Percentiles rank a stretch among this genome's conserved stretches.
Evolutionary conservation across 2,329 filamentous ascomycete genomes (phyloP).

Genomic region (Penicillium sclerotigenum): DNA sequence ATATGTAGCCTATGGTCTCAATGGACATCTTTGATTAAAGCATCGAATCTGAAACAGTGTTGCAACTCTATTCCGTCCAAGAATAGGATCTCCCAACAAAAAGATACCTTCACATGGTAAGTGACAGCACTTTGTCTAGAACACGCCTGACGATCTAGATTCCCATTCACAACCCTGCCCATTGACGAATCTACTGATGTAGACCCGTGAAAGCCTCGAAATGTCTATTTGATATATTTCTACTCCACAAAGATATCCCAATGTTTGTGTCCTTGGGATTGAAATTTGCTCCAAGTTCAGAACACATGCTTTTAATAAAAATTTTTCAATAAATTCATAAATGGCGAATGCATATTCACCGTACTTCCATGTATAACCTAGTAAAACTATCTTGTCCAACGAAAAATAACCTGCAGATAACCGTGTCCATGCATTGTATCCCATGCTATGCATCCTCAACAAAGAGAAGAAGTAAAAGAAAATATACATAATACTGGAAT

Average conservation of each 20-base stretch:
- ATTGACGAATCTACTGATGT: background rate
- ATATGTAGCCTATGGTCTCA: too few species aligned
- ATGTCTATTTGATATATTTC: background rate
- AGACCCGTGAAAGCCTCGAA: background rate
- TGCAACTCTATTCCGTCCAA: background rate
- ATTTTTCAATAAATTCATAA: background rate
- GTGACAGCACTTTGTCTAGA: background rate
- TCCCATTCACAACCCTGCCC: background rate
- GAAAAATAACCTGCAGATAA: background rate
- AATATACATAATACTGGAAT: background rate
- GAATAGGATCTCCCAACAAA: background rate
- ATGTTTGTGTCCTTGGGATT: background rate
- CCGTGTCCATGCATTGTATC: constrained; percentile 1
- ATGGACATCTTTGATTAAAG: too few species aligned
- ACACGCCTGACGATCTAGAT: background rate
- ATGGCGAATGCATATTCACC: background rate
- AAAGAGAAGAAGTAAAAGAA: background rate
- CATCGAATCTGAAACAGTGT: background rate
- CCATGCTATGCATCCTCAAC: background rate
- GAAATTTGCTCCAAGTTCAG: background rate
- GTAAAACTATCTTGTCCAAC: background rate
- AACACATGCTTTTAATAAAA: background rate
- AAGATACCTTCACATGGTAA: background rate
- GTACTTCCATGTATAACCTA: background rate
- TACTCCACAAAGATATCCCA: background rate